Evolutionary conservation across 352 stramenopile genomes (phyloP).

Genomic region (Globisporangium nunn): DNA sequence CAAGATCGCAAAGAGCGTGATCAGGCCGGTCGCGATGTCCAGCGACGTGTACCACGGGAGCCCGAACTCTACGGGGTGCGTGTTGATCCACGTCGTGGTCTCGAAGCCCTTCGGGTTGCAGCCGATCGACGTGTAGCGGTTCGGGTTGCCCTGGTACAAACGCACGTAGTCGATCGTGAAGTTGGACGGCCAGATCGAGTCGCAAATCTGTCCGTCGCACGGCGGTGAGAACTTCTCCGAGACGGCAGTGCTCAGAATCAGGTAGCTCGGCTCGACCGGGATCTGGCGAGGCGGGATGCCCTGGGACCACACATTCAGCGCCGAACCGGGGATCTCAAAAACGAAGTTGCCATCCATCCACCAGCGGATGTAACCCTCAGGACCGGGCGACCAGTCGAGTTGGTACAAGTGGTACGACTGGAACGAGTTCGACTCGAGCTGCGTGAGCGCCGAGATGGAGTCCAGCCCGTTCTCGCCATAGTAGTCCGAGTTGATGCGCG

Average conservation of each 20-base stretch:
- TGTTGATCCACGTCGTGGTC: slow-evolving; percentile 89
- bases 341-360: slow-evolving; percentile 92
- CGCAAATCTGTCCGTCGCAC: slow-evolving; percentile 89
- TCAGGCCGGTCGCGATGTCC: slow-evolving; percentile 33
- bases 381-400: slow-evolving; percentile 92
- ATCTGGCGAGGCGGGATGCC: slow-evolving; percentile 77
- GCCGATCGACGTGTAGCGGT: slow-evolving; percentile 88
- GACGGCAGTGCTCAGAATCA: slow-evolving; percentile 97
- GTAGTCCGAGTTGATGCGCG: slow-evolving; percentile 92
- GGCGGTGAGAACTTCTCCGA: slow-evolving; percentile 93
- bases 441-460: slow-evolving; percentile 91
- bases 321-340: slow-evolving; percentile 88
- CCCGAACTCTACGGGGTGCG: slow-evolving; percentile 79
- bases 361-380: slow-evolving; percentile 90
- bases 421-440: slow-evolving; percentile 90
- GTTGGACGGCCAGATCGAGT: slow-evolving; percentile 88
- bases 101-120: slow-evolving; percentile 90
- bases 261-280: slow-evolving; percentile 93
- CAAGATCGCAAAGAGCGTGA: slow-evolving; percentile 44
- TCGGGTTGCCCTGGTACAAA: slow-evolving; percentile 90
- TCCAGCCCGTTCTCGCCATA: slow-evolving; percentile 93
- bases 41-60: slow-evolving; percentile 80
- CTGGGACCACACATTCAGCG: slow-evolving; percentile 75
- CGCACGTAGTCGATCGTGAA: slow-evolving; percentile 95
- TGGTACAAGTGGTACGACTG: slow-evolving; percentile 91